Percentiles rank a stretch among this genome's conserved stretches.
Evolutionary conservation across 83 land plant genomes (phyloP).

Genomic region (Picea abies): DNA sequence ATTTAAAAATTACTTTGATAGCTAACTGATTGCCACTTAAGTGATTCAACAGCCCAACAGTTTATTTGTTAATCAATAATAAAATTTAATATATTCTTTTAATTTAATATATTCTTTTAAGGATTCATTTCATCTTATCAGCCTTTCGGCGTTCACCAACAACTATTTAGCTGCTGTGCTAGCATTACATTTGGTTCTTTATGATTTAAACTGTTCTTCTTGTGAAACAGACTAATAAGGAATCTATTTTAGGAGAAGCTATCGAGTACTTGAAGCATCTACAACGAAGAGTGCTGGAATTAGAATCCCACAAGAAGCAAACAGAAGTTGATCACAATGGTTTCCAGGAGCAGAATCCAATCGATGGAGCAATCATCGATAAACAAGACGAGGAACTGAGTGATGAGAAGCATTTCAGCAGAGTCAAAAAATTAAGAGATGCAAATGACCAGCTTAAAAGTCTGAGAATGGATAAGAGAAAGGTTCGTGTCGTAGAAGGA

Average conservation of each 20-base stretch:
- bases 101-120: too few relatives aligned
- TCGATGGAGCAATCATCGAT: neutral
- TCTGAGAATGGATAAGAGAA: slow-evolving; percentile 27
- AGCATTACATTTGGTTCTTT: too few relatives aligned
- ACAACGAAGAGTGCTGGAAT: slow-evolving; percentile 58
- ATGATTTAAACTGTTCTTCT: neutral
- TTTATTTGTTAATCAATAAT: too few relatives aligned
- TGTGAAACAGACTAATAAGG: slow-evolving; percentile 58
- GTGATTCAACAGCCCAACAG: too few relatives aligned
- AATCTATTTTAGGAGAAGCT: slow-evolving; percentile 65
- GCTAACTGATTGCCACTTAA: too few relatives aligned
- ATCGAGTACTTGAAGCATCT: slow-evolving; percentile 76
- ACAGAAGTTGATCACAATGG: slow-evolving; percentile 19
- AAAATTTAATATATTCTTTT: too few relatives aligned
- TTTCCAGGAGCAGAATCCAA: too few relatives aligned
- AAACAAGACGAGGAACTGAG: slow-evolving; percentile 28
- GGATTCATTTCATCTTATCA: too few relatives aligned
- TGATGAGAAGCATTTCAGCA: slow-evolving; percentile 35
- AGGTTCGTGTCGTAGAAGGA: slow-evolving; percentile 36
- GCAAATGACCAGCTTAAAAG: slow-evolving; percentile 14
- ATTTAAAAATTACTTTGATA: too few relatives aligned
- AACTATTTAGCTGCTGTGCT: too few relatives aligned
- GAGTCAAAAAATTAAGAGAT: slow-evolving; percentile 36
- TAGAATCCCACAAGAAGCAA: slow-evolving; percentile 41
- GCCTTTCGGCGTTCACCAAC: too few relatives aligned